A percentile compares a stretch with the other conserved stretches of the same genome.
Evolutionary conservation across 1,139 yeast genomes (phyloP).

Genomic region (Taphrina wiesneri): DNA sequence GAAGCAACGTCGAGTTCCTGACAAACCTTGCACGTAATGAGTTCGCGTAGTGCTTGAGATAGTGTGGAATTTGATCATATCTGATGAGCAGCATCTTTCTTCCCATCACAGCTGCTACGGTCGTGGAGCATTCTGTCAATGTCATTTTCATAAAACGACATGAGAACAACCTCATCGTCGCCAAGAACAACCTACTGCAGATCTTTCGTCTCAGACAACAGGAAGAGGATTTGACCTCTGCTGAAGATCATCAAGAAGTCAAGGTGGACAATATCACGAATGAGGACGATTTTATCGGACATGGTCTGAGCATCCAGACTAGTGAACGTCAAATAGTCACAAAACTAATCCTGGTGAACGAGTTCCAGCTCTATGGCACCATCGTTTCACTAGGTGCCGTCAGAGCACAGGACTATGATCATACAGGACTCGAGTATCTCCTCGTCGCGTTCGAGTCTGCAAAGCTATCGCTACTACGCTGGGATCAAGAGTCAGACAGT

Average conservation of each 20-base stretch:
- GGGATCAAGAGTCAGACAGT: conserved; percentile 59
- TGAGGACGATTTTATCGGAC: conserved; percentile 22
- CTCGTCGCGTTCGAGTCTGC: conserved; percentile 72
- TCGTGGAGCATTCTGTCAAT: conserved; percentile 12
- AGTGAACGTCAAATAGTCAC: conserved; percentile 24
- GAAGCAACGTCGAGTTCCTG: background rate
- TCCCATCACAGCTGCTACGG: conserved; percentile 22
- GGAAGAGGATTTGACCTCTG: conserved; percentile 25
- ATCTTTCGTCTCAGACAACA: conserved; percentile 30
- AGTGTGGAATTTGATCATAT: background rate
- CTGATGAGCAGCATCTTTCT: conserved; percentile 14
- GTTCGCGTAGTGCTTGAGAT: background rate
- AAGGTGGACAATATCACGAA: conserved; percentile 9
- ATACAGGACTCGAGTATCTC: conserved; percentile 56
- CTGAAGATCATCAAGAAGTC: conserved; percentile 4
- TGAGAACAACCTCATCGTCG: conserved; percentile 35
- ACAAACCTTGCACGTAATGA: background rate
- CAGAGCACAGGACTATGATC: conserved; percentile 52
- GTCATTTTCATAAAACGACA: background rate
- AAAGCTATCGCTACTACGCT: conserved; percentile 70
- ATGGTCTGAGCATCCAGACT: conserved; percentile 14
- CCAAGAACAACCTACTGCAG: conserved; percentile 35
- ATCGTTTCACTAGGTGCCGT: conserved; percentile 15
- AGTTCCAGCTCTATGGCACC: conserved; percentile 23
- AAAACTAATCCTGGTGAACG: conserved; percentile 25